Evolutionary conservation across 2,329 filamentous ascomycete species (phyloP).

Genomic region (Scedosporium minutisporum): DNA sequence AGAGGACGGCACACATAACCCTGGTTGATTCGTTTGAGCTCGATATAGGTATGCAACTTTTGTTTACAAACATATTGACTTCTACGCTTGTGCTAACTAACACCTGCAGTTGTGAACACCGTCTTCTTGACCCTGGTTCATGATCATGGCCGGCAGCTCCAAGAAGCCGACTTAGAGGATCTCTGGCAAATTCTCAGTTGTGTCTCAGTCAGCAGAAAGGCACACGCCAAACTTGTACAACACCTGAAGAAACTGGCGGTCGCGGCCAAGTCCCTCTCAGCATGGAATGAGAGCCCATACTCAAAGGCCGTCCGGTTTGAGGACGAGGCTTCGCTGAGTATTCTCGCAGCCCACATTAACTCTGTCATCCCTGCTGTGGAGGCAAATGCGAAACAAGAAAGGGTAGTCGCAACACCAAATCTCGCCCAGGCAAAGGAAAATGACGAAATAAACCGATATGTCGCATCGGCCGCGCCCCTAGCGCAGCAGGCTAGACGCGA

Average conservation of each 20-base stretch:
- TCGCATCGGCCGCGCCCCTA: background rate
- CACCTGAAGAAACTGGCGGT: conserved; percentile 5
- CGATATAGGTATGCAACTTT: background rate
- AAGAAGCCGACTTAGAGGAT: background rate
- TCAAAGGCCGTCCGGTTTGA: background rate
- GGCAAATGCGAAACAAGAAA: background rate
- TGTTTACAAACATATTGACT: background rate
- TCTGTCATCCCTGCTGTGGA: background rate
- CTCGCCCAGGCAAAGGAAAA: background rate
- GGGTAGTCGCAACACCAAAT: background rate
- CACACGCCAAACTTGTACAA: background rate
- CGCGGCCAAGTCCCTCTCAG: background rate
- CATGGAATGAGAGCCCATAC: background rate
- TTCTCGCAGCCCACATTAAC: conserved; percentile 5
- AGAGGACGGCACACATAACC: conserved; percentile 2
- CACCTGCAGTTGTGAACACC: background rate
- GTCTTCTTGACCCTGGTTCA: conserved; percentile 4
- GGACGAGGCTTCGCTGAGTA: background rate
- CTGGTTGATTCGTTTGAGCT: background rate
- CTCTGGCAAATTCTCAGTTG: conserved; percentile 1
- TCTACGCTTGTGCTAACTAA: background rate
- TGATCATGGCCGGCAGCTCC: background rate
- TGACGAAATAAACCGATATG: conserved; percentile 2
- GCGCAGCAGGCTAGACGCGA: conserved; percentile 3
- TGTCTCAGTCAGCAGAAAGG: background rate